A percentile compares a stretch with the other conserved stretches of the same genome.
These are phyloP conservation scores for Aspergillus pseudotamarii DNA, from an alignment of 2,329 filamentous ascomycete species.

Conservation along the genomic window DNA sequence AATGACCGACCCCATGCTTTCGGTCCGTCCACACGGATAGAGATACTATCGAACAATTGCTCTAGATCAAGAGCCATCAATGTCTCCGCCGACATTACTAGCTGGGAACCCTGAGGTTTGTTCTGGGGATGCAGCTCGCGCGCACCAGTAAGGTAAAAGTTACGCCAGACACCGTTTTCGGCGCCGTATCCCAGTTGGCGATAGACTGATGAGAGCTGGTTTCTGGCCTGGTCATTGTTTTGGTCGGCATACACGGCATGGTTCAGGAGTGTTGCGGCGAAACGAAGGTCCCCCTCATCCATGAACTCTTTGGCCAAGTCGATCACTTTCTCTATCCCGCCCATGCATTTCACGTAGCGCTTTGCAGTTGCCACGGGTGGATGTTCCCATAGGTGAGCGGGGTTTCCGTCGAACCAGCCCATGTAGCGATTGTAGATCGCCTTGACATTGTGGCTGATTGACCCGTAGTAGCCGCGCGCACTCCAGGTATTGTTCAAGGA, in stretches of 20 bases:
- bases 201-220: conserved; percentile 35
- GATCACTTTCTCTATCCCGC: conserved; percentile 26
- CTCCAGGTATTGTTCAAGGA: conserved; percentile 31
- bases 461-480: conserved; percentile 41
- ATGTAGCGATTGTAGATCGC: conserved; percentile 41
- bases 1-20: conserved; percentile 9
- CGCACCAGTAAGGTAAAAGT: conserved; percentile 41
- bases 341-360: conserved; percentile 28
- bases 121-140: conserved; percentile 25
- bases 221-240: conserved; percentile 17
- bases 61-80: conserved; percentile 6
- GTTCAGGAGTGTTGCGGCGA: conserved; percentile 41
- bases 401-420: conserved; percentile 39
- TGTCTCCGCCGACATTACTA: conserved; percentile 1
- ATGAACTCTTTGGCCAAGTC: background rate
- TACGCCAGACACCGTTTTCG: conserved; percentile 47
- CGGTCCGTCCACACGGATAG: conserved; percentile 9
- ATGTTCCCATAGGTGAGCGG: conserved; percentile 41
- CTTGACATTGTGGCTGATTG: conserved; percentile 44
- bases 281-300: conserved; percentile 37
- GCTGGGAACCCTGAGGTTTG: conserved; percentile 1
- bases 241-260: conserved; percentile 38
- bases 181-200: conserved; percentile 39
- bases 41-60: conserved; percentile 10
- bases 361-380: conserved; percentile 36